Percentiles rank a stretch among this genome's conserved stretches.
Conservation (phyloP, 495 filamentous ascomycete species). For the Aspergillus bridgeri region DNA sequence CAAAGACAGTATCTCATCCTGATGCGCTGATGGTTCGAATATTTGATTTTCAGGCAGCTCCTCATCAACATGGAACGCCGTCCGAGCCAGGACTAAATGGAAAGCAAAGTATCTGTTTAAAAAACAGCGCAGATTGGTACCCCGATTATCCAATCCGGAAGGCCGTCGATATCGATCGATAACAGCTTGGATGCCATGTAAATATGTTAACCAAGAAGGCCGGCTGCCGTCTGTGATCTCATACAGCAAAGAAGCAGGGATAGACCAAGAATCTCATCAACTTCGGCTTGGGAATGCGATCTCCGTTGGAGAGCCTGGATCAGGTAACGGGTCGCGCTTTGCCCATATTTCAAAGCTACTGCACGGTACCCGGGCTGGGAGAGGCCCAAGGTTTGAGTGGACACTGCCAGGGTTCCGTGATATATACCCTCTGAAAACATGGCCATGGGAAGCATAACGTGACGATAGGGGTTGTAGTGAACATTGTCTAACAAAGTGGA, state of each 20-base stretch:
- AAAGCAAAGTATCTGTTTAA: slow-evolving; percentile 27
- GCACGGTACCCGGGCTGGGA: slow-evolving; percentile 13
- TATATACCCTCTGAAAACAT: slow-evolving; percentile 23
- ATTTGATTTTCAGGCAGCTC: background rate
- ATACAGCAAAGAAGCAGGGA: slow-evolving; percentile 26
- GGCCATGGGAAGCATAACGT: slow-evolving; percentile 28
- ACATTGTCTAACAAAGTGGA: slow-evolving; percentile 24
- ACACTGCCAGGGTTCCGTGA: slow-evolving; percentile 23
- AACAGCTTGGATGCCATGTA: slow-evolving; percentile 23
- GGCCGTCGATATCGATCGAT: slow-evolving; percentile 13
- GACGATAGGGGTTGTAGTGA: slow-evolving; percentile 25
- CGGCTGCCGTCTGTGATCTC: slow-evolving; percentile 26
- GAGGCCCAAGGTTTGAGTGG: slow-evolving; percentile 21
- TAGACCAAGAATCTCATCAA: slow-evolving; percentile 24
- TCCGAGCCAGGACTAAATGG: slow-evolving; percentile 24
- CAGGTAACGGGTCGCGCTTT: background rate
- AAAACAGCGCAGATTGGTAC: slow-evolving; percentile 19
- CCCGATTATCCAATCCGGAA: slow-evolving; percentile 4
- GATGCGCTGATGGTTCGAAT: no score
- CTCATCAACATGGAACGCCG: slow-evolving; percentile 15
- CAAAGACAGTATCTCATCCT: background rate
- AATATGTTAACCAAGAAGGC: slow-evolving; percentile 26
- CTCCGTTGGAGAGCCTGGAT: background rate
- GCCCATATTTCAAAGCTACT: background rate
- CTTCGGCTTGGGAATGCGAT: slow-evolving; percentile 4